Base-by-base conservation (phyloP, 345 rosid species). In the Pugionium dolabratum region DNA sequence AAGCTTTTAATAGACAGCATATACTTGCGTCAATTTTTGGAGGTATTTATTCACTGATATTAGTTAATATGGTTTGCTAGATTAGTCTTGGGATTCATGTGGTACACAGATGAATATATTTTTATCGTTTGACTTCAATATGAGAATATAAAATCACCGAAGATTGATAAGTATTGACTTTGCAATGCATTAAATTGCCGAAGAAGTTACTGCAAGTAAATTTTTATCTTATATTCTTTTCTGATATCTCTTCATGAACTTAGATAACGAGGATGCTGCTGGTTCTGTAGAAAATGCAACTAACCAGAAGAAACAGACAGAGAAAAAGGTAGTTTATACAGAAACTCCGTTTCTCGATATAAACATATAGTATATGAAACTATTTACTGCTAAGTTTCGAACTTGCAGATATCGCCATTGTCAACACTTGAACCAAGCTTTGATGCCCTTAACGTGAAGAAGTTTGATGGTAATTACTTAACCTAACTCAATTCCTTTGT, bases 391-490 rank as follows among this genome's bases (percentile, higher is more conserved):
- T 39, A 61, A 47, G 57, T 43, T 53, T 70, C 6, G 32, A 66
- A 42, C 71, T n/a, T 84, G 87, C 90, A 90, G 98, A 51, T 85
- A 50, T 93, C 96, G 36, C 96, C 97, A 49, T 77, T 85, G 61
- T 80, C 94, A 39, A 88, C 97, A 39, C 77, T 90, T 66, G 97
- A 93, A 67, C 70, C 96, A 5, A 82, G 96, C 70, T 93, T 87
- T 64, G 97, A 86, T 72, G 75, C 86, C 61, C 94, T 93, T 67
- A 93, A 93, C 59, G 85, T 84, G 44, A 93, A 88, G 80, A 93
- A 90, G 64, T 81, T 93, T 51, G 97, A 93, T 62, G 97, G 97
- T 93, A 75, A 78, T 63, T 55, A 61, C 59, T 27, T 47, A 54
- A 67, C 75, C 32, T 49, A 55, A 66, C 75, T 32, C 35, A 55